A percentile compares a stretch with the other conserved stretches of the same genome.
Evolutionary conservation across 371 early-diverging fungal genomes (phyloP).

Genomic region (Funneliformis caledonium): DNA sequence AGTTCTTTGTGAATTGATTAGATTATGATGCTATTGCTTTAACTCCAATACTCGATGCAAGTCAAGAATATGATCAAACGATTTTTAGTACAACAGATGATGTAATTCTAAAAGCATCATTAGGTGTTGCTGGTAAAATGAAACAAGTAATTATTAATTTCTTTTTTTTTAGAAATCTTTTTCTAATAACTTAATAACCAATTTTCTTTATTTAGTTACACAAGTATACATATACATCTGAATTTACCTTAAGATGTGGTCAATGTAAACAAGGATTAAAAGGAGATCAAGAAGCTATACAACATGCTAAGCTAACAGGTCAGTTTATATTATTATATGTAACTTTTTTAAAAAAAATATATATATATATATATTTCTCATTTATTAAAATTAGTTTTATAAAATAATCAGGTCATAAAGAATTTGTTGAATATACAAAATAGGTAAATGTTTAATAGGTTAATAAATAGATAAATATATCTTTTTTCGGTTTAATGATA

Average conservation of each 20-base stretch:
- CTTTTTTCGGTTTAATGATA: too few relatives aligned
- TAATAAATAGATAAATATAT: too few relatives aligned
- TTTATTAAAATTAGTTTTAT: not conserved
- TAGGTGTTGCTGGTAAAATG: constrained; percentile 46
- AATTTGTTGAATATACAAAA: not conserved
- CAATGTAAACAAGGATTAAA: constrained; percentile 53
- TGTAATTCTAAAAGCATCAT: constrained; percentile 46
- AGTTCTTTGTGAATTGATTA: constrained; percentile 23
- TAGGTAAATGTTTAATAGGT: too few relatives aligned
- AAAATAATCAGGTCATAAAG: not conserved
- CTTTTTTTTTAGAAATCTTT: not conserved
- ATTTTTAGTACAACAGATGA: constrained; percentile 47
- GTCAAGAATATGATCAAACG: constrained; percentile 57
- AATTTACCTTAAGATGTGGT: constrained; percentile 56
- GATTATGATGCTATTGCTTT: constrained; percentile 61
- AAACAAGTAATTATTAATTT: constrained; percentile 46
- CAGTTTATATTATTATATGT: not conserved
- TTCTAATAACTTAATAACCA: not conserved
- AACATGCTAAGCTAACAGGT: constrained; percentile 25
- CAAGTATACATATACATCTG: constrained; percentile 58
- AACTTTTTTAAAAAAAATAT: not conserved
- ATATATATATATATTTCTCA: too few relatives aligned
- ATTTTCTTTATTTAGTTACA: constrained; percentile 45
- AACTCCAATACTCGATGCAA: constrained; percentile 47
- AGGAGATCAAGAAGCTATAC: constrained; percentile 55